phyloP scores from a whole-genome alignment of 2,329 filamentous ascomycete species.

The Sporothrix pseudoabietina region DNA sequence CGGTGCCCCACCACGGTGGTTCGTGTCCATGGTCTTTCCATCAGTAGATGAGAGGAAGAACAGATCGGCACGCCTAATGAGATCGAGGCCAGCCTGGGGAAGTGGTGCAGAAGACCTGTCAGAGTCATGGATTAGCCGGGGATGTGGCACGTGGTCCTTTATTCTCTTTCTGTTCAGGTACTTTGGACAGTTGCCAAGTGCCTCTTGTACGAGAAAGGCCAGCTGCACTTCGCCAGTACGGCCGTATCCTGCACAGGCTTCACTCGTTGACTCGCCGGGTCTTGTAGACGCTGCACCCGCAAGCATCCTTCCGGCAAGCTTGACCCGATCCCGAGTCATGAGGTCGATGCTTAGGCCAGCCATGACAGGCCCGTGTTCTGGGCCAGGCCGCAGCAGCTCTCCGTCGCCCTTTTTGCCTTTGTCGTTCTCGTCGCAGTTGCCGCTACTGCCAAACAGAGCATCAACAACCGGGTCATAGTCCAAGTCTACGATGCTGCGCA shows the following conservation, averaged over 20 bases:
- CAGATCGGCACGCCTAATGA: slow-evolving; percentile 68
- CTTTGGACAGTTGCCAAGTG: slow-evolving; percentile 82
- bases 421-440: slow-evolving; percentile 40
- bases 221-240: slow-evolving; percentile 51
- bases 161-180: slow-evolving; percentile 78
- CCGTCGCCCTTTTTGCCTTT: slow-evolving; percentile 38
- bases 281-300: slow-evolving; percentile 57
- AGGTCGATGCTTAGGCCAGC: slow-evolving; percentile 65
- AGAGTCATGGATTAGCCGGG: slow-evolving; percentile 45
- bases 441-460: slow-evolving; percentile 57
- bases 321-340: slow-evolving; percentile 69
- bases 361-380: slow-evolving; percentile 46
- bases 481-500: slow-evolving; percentile 63
- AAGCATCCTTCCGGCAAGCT: slow-evolving; percentile 70
- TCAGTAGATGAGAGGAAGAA: slow-evolving; percentile 76
- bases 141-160: slow-evolving; percentile 54
- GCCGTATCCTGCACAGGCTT: slow-evolving; percentile 35
- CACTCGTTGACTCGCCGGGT: slow-evolving; percentile 38
- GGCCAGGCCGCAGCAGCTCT: slow-evolving; percentile 46
- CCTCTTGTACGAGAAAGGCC: slow-evolving; percentile 69
- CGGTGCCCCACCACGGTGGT: slow-evolving; percentile 72
- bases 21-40: slow-evolving; percentile 75
- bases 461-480: slow-evolving; percentile 69
- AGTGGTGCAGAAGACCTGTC: slow-evolving; percentile 46
- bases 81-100: slow-evolving; percentile 54